Conservation (phyloP, 2,329 filamentous ascomycete genomes). For the Erysiphe neolycopersici region DNA sequence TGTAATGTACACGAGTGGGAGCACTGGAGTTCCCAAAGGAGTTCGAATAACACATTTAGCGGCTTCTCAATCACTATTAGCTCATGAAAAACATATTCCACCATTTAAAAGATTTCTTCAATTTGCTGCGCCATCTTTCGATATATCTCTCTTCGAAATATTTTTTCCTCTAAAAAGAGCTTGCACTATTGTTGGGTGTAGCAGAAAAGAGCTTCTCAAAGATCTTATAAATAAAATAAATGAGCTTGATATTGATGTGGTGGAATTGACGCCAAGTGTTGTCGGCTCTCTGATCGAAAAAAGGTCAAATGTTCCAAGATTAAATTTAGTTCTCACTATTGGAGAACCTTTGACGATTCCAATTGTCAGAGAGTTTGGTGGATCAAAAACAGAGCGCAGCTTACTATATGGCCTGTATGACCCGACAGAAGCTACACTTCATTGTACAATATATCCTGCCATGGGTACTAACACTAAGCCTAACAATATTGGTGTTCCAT, state of each 20-base stretch:
- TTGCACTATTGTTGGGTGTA: slow-evolving; percentile 43
- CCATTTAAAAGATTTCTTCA: slow-evolving; percentile 58
- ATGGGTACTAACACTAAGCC: slow-evolving; percentile 30
- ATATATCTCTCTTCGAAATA: slow-evolving; percentile 85
- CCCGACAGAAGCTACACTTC: slow-evolving; percentile 74
- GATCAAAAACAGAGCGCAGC: slow-evolving; percentile 17
- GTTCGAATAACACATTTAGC: slow-evolving; percentile 59
- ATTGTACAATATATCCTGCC: slow-evolving; percentile 50
- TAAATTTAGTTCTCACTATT: slow-evolving; percentile 58
- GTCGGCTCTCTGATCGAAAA: slow-evolving; percentile 47
- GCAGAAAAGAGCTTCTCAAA: slow-evolving; percentile 41
- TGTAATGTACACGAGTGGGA: slow-evolving; percentile 83
- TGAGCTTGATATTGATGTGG: slow-evolving; percentile 45
- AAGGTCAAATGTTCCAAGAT: slow-evolving; percentile 35
- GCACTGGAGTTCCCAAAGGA: slow-evolving; percentile 70
- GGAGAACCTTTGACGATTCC: slow-evolving; percentile 71
- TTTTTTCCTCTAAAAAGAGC: slow-evolving; percentile 66
- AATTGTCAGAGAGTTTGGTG: slow-evolving; percentile 56
- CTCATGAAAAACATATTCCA: slow-evolving; percentile 57
- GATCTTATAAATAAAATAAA: slow-evolving; percentile 45
- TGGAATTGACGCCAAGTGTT: slow-evolving; percentile 73
- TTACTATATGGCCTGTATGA: slow-evolving; percentile 87
- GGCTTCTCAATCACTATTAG: slow-evolving; percentile 55
- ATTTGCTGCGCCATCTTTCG: slow-evolving; percentile 78
- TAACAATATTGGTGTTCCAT: slow-evolving; percentile 47